Evolutionary conservation across 208 protist genomes (phyloP).

Genomic region (Wallacemonas sp.): DNA sequence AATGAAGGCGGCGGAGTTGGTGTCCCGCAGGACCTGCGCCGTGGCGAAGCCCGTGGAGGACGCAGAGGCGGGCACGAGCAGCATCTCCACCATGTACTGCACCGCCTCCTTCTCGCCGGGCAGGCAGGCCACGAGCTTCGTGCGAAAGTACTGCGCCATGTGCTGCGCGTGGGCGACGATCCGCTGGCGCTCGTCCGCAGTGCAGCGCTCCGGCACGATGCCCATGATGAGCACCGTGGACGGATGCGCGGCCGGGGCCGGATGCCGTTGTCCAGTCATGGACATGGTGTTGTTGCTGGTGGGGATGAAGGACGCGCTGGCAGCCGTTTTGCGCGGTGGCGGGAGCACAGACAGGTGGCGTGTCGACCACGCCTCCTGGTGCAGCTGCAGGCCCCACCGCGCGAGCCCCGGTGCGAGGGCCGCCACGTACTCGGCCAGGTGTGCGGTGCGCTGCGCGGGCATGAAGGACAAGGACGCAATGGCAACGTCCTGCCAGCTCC

Average conservation of each 20-base stretch:
- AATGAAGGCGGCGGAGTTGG: constrained; percentile 61
- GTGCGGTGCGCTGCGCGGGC: constrained; percentile 52
- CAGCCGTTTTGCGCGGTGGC: constrained; percentile 39
- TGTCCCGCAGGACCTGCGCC: constrained; percentile 33
- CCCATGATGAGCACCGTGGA: constrained; percentile 67
- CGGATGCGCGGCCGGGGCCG: constrained; percentile 35
- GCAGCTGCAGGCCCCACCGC: constrained; percentile 71
- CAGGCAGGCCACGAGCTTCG: constrained; percentile 36
- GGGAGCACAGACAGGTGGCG: constrained; percentile 65
- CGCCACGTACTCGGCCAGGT: constrained; percentile 47
- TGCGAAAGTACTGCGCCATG: constrained; percentile 61
- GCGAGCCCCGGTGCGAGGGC: constrained; percentile 44
- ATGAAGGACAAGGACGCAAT: constrained; percentile 73
- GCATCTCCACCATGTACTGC: constrained; percentile 52
- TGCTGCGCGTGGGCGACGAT: constrained; percentile 52
- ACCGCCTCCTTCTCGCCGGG: constrained; percentile 59
- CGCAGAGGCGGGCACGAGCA: constrained; percentile 24
- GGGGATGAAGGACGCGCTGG: neutral
- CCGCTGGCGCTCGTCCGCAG: constrained; percentile 45
- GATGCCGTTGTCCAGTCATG: constrained; percentile 30
- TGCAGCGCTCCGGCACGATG: constrained; percentile 42
- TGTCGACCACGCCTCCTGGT: constrained; percentile 38
- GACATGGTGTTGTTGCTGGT: no score
- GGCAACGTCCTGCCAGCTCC: constrained; percentile 65
- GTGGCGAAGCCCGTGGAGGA: neutral